Conservation (phyloP, 176 grass and related monocot species). For the Secale cereale region DNA sequence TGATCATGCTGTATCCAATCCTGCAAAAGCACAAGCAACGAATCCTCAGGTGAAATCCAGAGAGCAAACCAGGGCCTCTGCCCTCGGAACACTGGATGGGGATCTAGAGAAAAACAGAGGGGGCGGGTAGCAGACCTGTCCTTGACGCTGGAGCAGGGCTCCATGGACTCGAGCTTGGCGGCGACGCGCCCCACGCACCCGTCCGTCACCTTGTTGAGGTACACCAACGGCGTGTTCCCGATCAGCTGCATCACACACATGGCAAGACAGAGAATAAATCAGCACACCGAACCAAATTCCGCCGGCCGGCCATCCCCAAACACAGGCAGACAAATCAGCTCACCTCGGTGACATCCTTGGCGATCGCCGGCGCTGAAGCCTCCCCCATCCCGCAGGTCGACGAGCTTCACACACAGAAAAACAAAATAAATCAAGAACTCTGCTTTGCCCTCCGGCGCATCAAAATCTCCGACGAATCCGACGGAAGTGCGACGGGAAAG, state of each 20-base stretch:
- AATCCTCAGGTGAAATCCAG: background rate
- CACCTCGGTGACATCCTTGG: conserved; percentile 83
- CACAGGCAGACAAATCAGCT: background rate
- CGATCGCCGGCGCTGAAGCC: conserved; percentile 38
- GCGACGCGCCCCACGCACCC: conserved; percentile 71
- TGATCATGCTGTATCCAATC: conserved; percentile 96
- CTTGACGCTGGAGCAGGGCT: conserved; percentile 98
- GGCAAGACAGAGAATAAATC: background rate
- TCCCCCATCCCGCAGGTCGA: conserved; percentile 44
- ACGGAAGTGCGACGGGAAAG: background rate
- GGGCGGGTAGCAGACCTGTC: conserved; percentile 37
- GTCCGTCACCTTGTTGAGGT: conserved; percentile 70
- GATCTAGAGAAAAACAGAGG: too few relatives aligned
- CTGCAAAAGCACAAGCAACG: conserved; percentile 20
- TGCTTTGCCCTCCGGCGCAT: background rate
- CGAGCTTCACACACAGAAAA: background rate
- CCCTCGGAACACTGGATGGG: background rate
- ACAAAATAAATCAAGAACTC: background rate
- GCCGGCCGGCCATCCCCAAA: too few relatives aligned
- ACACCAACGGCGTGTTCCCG: conserved; percentile 92
- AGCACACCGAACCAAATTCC: background rate
- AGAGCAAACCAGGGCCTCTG: background rate
- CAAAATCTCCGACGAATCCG: background rate
- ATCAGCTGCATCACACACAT: conserved; percentile 46
- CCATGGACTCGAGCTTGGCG: conserved; percentile 94